Conservation (phyloP, 176 grass and related monocot species). For the Rhynchospora breviuscula region DNA sequence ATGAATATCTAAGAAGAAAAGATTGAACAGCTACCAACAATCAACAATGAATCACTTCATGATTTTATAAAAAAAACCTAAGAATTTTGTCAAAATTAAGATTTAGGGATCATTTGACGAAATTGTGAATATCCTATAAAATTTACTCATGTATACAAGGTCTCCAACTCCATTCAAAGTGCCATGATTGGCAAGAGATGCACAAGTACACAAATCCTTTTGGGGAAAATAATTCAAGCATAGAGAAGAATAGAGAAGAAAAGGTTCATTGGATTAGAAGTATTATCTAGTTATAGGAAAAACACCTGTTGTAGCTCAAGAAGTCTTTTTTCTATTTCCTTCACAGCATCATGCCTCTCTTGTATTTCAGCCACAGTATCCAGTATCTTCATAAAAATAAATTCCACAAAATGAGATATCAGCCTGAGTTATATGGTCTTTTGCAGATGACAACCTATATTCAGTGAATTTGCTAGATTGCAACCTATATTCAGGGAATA, state of each 20-base stretch:
- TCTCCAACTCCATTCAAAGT: no score
- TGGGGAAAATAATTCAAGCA: not conserved
- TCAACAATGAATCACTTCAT: not conserved
- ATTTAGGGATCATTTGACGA: not conserved
- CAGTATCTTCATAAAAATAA: constrained; percentile 41
- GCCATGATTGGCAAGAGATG: not conserved
- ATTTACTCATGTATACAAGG: no score
- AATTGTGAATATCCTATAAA: not conserved
- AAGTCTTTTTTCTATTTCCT: constrained; percentile 73
- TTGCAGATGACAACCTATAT: not conserved
- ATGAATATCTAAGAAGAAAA: constrained; percentile 50
- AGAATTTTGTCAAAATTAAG: not conserved
- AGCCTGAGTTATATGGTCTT: not conserved
- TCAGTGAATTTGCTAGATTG: not conserved
- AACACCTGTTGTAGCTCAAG: constrained; percentile 78
- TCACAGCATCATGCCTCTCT: constrained; percentile 67
- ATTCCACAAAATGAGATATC: constrained; percentile 11
- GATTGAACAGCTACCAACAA: not conserved
- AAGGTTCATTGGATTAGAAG: not conserved
- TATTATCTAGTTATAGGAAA: not conserved
- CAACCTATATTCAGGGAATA: not conserved
- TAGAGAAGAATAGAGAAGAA: not conserved
- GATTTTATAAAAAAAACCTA: not conserved
- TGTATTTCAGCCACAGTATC: constrained; percentile 90
- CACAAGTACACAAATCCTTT: not conserved